Percentiles rank a stretch among this genome's conserved stretches.
Evolutionary conservation across 495 filamentous ascomycete genomes (phyloP).

Genomic region (Patellaria atrata): DNA sequence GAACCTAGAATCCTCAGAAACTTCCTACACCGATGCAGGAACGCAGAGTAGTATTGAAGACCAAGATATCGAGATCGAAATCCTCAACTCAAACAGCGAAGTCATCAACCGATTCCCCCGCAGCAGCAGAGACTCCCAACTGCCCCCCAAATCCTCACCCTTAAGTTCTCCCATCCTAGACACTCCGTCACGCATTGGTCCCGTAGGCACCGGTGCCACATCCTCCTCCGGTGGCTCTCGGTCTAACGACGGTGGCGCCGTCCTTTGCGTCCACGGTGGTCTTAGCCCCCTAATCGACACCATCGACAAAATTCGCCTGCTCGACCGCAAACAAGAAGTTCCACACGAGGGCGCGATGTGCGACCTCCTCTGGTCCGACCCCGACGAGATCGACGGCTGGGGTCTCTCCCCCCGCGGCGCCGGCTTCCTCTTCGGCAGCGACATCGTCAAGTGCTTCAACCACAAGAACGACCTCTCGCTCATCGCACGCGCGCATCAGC

Average conservation of each 20-base stretch:
- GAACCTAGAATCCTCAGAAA: slow-evolving; percentile 43
- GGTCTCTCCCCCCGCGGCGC: slow-evolving; percentile 87
- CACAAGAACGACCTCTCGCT: slow-evolving; percentile 80
- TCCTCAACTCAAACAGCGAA: slow-evolving; percentile 66
- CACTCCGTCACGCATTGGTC: slow-evolving; percentile 38
- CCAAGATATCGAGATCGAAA: slow-evolving; percentile 80
- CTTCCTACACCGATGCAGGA: slow-evolving; percentile 25
- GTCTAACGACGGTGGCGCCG: slow-evolving; percentile 54
- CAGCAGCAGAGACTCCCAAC: slow-evolving; percentile 18
- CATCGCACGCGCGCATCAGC: slow-evolving; percentile 88
- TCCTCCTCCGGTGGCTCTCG: slow-evolving; percentile 47
- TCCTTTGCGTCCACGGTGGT: slow-evolving; percentile 92
- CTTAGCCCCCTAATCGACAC: slow-evolving; percentile 82
- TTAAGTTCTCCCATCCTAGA: slow-evolving; percentile 33
- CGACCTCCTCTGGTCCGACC: slow-evolving; percentile 93
- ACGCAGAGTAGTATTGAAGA: slow-evolving; percentile 29
- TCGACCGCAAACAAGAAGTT: slow-evolving; percentile 96
- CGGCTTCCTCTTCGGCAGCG: slow-evolving; percentile 88
- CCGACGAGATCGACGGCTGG: slow-evolving; percentile 97
- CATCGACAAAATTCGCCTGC: slow-evolving; percentile 87
- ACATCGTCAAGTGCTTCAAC: slow-evolving; percentile 95
- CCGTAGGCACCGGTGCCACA: slow-evolving; percentile 65
- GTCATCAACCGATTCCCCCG: slow-evolving; percentile 60
- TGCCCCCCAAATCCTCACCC: slow-evolving; percentile 24
- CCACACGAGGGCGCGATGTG: slow-evolving; percentile 99